A percentile compares a stretch with the other conserved stretches of the same genome.
Evolutionary conservation across 2,329 filamentous ascomycete genomes (phyloP).

Genomic region (Periconia macrospinosa): DNA sequence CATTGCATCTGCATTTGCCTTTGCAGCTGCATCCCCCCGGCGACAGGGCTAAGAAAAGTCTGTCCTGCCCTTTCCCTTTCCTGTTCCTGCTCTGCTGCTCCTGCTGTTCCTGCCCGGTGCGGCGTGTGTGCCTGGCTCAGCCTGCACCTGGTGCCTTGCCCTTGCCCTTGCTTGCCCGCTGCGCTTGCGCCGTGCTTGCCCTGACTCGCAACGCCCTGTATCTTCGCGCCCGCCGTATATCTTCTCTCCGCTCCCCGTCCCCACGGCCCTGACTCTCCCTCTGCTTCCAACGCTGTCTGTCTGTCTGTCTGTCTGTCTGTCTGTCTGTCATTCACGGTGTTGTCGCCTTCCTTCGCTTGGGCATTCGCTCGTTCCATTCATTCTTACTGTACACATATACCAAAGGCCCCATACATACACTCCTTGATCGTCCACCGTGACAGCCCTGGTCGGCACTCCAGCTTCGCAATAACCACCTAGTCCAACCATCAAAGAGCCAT

Average conservation of each 20-base stretch:
- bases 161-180: constrained; percentile 9
- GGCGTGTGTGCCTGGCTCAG: too few relatives aligned
- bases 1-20: too few relatives aligned
- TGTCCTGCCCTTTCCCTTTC: not conserved
- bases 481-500: too few relatives aligned
- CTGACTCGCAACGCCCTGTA: too few relatives aligned
- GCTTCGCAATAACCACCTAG: constrained; percentile 1
- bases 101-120: too few relatives aligned
- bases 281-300: constrained; percentile 15
- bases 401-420: constrained; percentile 38
- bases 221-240: constrained; percentile 32
- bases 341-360: constrained; percentile 42
- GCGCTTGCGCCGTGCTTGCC: too few relatives aligned
- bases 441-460: constrained; percentile 48
- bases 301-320: constrained; percentile 14
- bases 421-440: constrained; percentile 36
- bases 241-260: constrained; percentile 23
- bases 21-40: not conserved
- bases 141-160: too few relatives aligned
- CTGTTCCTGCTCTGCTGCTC: constrained; percentile 1
- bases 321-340: constrained; percentile 22
- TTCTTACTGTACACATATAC: constrained; percentile 26
- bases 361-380: constrained; percentile 48
- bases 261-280: constrained; percentile 24
- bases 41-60: too few relatives aligned